These are phyloP conservation scores for Dysphania ambrosioides DNA, from an alignment of 148 eudicot genomes.

Conservation along the genomic window DNA sequence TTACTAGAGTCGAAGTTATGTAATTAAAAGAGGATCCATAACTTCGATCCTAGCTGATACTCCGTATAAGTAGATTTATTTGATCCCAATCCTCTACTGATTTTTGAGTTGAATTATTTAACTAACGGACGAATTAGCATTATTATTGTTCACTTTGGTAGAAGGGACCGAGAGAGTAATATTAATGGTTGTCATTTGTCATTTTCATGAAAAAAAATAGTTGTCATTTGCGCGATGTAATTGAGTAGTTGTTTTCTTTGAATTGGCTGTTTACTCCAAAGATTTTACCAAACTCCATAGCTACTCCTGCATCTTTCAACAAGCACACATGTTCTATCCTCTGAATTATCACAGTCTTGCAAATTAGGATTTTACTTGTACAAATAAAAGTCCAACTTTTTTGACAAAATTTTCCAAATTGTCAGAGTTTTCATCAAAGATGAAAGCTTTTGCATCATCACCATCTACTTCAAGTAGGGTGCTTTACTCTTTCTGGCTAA, in stretches of 20 bases:
- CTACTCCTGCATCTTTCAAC: background rate
- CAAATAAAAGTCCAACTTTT: no score
- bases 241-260: background rate
- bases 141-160: no score
- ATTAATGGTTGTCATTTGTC: background rate
- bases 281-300: background rate
- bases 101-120: no score
- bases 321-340: background rate
- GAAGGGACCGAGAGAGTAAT: no score
- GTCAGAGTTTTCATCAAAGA: background rate
- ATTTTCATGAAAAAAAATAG: no score
- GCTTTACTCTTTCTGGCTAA: conserved; percentile 58
- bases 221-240: background rate
- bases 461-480: conserved; percentile 27
- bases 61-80: no score
- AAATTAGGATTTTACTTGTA: background rate
- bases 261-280: background rate
- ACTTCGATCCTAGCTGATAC: no score
- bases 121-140: no score
- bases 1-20: no score
- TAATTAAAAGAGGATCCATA: no score
- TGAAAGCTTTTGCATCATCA: background rate
- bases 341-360: background rate
- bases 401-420: no score
- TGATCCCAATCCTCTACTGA: no score